Base-by-base conservation (phyloP, 495 filamentous ascomycete species). In the Podospora appendiculata region DNA sequence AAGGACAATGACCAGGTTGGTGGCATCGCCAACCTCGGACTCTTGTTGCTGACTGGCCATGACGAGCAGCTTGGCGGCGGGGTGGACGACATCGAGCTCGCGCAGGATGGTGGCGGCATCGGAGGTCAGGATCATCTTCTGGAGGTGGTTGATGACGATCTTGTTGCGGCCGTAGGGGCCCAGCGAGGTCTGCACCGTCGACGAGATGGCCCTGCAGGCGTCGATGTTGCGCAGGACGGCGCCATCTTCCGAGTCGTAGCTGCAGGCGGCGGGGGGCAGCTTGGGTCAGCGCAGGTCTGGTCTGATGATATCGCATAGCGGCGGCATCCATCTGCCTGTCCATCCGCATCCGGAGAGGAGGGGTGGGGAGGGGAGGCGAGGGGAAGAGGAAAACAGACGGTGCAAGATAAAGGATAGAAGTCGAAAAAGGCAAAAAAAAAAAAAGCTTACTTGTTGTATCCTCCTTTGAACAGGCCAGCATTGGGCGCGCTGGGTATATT, bases 11-110 rank as follows among this genome's bases (percentile, higher is more conserved):
- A 99, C 94, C 71, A 99, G 67, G 73, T 99, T 99, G 32, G 94
- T 99, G 48, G 88, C 93, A 74, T 99, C 94, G 45, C 94, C 94
- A 85, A 99, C 96, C 82, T 99, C 94, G 41, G 89, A 81, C 66
- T 99, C 94, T 71, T 97, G 94, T 75, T 99, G 94, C 67, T 99
- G 94, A 72, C 87, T 90, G 40, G 94, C 90, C 94, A 99, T 97
- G 50, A 99, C 94, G n/a, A 97, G 74, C 47, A 99, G 76, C 72
- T 99, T 99, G 10, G 94, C 94, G 40, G 94, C 94, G 52, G 94
- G 94, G 72, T 99, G 94, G 33, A 99, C 92, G 43, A 99, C 94
- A 65, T 99, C 94, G 66, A 99, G 80, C 70, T 99, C 94, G 62
- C 90, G 86, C 50, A 99, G 78, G 57, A 99, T 99, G 25, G 93